Evolutionary conservation across 331 rosid genomes (phyloP).

Genomic region (Prunus yedoensis): DNA sequence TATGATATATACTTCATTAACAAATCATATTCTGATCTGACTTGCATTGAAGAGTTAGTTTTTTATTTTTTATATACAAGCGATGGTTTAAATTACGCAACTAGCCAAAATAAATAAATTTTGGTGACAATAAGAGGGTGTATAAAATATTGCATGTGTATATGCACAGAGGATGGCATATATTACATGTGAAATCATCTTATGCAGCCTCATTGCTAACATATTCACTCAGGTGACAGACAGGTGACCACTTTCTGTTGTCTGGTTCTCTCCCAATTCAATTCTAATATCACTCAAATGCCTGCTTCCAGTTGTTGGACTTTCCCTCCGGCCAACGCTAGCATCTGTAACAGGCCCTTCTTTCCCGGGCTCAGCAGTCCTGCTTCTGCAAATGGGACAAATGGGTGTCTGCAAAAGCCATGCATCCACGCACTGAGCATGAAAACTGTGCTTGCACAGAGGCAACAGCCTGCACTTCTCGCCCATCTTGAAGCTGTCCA

Average conservation of each 20-base stretch:
- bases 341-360: not conserved
- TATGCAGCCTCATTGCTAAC: not conserved
- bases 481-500: constrained; percentile 54
- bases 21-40: no score
- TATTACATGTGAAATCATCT: not conserved
- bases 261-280: constrained; percentile 18
- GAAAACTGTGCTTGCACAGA: constrained; percentile 57
- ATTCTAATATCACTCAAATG: constrained; percentile 10
- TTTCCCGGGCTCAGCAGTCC: constrained; percentile 21
- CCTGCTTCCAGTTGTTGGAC: constrained; percentile 19
- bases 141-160: no score
- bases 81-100: no score
- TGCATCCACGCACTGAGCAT: constrained; percentile 54
- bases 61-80: no score
- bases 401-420: constrained; percentile 56
- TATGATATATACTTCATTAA: no score
- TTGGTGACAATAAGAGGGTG: no score
- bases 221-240: not conserved
- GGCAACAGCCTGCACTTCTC: constrained; percentile 67
- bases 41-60: no score
- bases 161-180: no score
- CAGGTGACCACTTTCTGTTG: constrained; percentile 17
- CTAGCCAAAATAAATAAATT: no score
- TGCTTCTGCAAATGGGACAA: constrained; percentile 57
- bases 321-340: constrained; percentile 16